These are phyloP conservation scores for Candida lessepsii DNA, from an alignment of 805 yeast genomes.

Conservation along the genomic window DNA sequence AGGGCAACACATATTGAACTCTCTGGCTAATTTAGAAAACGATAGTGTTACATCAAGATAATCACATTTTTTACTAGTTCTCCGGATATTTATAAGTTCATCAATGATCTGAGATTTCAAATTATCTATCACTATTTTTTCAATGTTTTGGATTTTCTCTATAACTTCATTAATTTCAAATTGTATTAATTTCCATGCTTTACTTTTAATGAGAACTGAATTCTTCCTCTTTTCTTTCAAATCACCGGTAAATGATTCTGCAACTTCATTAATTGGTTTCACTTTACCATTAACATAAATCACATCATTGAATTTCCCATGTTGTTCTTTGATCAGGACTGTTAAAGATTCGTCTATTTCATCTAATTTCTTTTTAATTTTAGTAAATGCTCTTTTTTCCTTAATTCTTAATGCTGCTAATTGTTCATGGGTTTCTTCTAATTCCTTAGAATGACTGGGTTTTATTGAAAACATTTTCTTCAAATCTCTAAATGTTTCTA, in stretches of 20 bases:
- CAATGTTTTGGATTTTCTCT: constrained; percentile 53
- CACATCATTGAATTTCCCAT: constrained; percentile 38
- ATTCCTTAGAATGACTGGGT: constrained; percentile 28
- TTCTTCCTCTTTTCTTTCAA: constrained; percentile 38
- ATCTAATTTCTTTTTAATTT: constrained; percentile 19
- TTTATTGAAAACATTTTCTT: constrained; percentile 30
- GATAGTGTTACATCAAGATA: constrained; percentile 70
- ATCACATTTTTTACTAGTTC: constrained; percentile 53
- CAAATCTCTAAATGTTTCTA: constrained; percentile 11
- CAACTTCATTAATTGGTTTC: constrained; percentile 24
- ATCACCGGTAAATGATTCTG: constrained; percentile 21
- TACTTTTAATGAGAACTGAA: constrained; percentile 45
- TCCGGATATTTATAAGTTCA: constrained; percentile 47
- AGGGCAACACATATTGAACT: constrained; percentile 67
- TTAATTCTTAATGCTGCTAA: constrained; percentile 24
- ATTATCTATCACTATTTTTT: constrained; percentile 48
- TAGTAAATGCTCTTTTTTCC: constrained; percentile 25
- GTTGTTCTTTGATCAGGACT: constrained; percentile 27
- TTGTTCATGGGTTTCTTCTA: constrained; percentile 33
- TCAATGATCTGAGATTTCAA: constrained; percentile 49
- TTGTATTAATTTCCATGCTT: constrained; percentile 51
- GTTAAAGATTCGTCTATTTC: constrained; percentile 30
- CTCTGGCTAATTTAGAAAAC: constrained; percentile 70
- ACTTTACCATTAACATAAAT: constrained; percentile 47
- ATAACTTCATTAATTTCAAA: constrained; percentile 49